Evolutionary conservation across 106 monocot species (phyloP).

Genomic region (Dendrobium catenatum): DNA sequence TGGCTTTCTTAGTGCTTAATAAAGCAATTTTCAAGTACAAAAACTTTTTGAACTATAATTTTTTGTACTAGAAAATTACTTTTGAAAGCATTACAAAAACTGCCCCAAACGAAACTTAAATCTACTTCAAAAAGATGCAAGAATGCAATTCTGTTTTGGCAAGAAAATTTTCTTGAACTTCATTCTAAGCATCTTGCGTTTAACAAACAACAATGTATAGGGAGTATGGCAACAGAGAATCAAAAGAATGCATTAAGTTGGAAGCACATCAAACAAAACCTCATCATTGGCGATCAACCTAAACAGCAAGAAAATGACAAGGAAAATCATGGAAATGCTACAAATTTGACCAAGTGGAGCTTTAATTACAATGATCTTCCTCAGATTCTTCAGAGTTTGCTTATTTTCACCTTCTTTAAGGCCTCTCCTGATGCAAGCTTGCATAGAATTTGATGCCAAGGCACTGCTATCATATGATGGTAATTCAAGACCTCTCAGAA

Average conservation of each 20-base stretch:
- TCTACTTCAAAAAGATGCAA: too few relatives aligned
- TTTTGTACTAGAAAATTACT: too few relatives aligned
- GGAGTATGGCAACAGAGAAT: too few relatives aligned
- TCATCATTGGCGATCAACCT: constrained; percentile 19
- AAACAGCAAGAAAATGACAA: constrained; percentile 17
- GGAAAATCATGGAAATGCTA: constrained; percentile 19
- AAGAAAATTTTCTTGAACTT: too few relatives aligned
- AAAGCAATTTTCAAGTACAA: too few relatives aligned
- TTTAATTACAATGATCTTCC: constrained; percentile 1
- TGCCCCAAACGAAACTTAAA: too few relatives aligned
- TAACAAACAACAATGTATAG: too few relatives aligned
- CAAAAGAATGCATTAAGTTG: constrained; percentile 28
- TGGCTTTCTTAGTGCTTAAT: too few relatives aligned
- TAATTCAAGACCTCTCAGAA: constrained; percentile 26
- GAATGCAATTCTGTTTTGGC: too few relatives aligned
- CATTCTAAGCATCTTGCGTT: too few relatives aligned
- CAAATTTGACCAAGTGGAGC: constrained; percentile 12
- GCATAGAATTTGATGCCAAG: not conserved
- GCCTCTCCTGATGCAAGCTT: not conserved
- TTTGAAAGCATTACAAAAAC: too few relatives aligned
- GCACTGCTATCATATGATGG: constrained; percentile 38
- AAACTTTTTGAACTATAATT: too few relatives aligned
- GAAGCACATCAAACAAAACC: constrained; percentile 23
- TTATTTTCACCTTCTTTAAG: not conserved
- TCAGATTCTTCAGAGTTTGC: not conserved